A percentile compares a stretch with the other conserved stretches of the same genome.
phyloP scores from a whole-genome alignment of 148 eudicot genomes.

The Nepenthes gracilis region DNA sequence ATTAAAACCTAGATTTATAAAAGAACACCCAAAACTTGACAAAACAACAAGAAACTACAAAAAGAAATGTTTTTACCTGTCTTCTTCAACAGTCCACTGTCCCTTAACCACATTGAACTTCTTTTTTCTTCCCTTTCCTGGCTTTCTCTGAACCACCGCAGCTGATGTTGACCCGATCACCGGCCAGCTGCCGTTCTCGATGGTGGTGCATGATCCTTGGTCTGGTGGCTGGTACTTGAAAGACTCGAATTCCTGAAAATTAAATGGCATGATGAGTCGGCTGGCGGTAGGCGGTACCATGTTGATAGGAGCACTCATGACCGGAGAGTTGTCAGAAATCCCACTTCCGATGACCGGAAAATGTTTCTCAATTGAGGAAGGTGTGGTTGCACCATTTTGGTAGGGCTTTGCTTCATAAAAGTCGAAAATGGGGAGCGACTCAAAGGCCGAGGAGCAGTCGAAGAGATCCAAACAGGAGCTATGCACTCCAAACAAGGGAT shows the following conservation, averaged over 20 bases:
- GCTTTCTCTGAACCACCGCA: constrained; percentile 10
- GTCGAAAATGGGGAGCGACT: constrained; percentile 16
- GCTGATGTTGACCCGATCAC: background rate
- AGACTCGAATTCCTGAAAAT: constrained; percentile 17
- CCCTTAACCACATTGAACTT: constrained; percentile 61
- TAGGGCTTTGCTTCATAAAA: constrained; percentile 38
- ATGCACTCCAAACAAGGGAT: constrained; percentile 22
- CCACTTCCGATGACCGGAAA: constrained; percentile 9
- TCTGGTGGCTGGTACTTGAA: constrained; percentile 28
- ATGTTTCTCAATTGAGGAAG: constrained; percentile 12
- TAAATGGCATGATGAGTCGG: constrained; percentile 2
- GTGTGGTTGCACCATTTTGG: constrained; percentile 10
- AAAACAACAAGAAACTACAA: no score
- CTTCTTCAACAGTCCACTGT: constrained; percentile 94
- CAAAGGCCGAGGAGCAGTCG: constrained; percentile 11
- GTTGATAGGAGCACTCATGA: constrained; percentile 9
- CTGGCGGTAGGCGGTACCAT: constrained; percentile 1
- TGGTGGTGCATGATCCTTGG: constrained; percentile 46
- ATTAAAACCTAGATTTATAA: background rate
- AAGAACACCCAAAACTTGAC: background rate
- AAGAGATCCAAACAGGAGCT: constrained; percentile 22
- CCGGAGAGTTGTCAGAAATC: constrained; percentile 16
- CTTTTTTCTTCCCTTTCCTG: constrained; percentile 20
- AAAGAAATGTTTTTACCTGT: constrained; percentile 29
- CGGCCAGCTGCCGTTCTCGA: constrained; percentile 5